Evolutionary conservation across 2,329 filamentous ascomycete species (phyloP).

Genomic region (Aspergillus sp.): DNA sequence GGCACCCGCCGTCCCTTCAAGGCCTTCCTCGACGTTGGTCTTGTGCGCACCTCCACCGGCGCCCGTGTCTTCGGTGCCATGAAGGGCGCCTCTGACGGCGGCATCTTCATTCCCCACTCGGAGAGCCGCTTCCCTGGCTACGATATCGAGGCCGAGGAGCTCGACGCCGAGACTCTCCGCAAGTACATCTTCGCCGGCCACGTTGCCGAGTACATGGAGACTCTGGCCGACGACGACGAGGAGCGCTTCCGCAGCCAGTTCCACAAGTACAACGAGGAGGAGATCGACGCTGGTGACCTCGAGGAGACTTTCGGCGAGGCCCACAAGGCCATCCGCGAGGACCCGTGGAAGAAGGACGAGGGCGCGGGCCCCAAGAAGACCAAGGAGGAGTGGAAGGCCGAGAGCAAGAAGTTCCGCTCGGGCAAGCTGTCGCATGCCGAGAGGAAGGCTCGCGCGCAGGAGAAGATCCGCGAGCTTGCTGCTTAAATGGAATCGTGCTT

Average conservation of each 20-base stretch:
- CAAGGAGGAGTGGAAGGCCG: slow-evolving; percentile 95
- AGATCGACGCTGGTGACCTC: slow-evolving; percentile 88
- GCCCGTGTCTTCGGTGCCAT: slow-evolving; percentile 98
- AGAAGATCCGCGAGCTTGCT: slow-evolving; percentile 75
- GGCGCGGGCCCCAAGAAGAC: slow-evolving; percentile 73
- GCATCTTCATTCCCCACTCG: slow-evolving; percentile 93
- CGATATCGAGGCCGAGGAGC: slow-evolving; percentile 96
- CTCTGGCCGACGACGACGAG: slow-evolving; percentile 97
- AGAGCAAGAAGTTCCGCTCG: slow-evolving; percentile 81
- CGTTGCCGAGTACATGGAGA: slow-evolving; percentile 99
- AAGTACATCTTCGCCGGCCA: slow-evolving; percentile 99
- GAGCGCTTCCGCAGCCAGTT: slow-evolving; percentile 99
- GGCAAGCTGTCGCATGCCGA: slow-evolving; percentile 72
- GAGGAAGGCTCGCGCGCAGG: slow-evolving; percentile 74
- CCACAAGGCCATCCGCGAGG: slow-evolving; percentile 92
- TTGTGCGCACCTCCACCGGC: slow-evolving; percentile 93
- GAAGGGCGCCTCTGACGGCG: slow-evolving; percentile 99
- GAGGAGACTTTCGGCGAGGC: slow-evolving; percentile 95
- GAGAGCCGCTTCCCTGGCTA: slow-evolving; percentile 99
- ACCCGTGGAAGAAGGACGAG: slow-evolving; percentile 89
- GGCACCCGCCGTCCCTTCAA: slow-evolving; percentile 94
- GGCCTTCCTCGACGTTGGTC: slow-evolving; percentile 96
- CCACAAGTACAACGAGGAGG: slow-evolving; percentile 93
- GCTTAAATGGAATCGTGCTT: slow-evolving; percentile 27
- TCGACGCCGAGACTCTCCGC: slow-evolving; percentile 91